Conservation (phyloP, 345 rosid species). For the Linum lewisii region DNA sequence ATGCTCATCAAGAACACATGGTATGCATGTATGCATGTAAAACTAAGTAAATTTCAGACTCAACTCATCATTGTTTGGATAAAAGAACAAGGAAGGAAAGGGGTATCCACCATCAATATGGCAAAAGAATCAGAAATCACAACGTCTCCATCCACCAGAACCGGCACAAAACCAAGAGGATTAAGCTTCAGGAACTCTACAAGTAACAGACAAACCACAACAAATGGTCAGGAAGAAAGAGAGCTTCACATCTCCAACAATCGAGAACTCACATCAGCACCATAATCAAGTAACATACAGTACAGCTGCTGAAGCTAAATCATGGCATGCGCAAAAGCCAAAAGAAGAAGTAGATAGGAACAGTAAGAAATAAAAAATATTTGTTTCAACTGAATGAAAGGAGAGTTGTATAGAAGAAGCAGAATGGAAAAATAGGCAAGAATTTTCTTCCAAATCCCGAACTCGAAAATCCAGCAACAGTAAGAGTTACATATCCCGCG, state of each 20-base stretch:
- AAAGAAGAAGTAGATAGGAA: too few relatives aligned
- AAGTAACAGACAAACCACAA: not conserved
- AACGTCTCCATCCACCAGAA: slow-evolving; percentile 58
- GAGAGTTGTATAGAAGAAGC: not conserved
- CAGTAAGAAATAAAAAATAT: too few relatives aligned
- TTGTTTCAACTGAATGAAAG: too few relatives aligned
- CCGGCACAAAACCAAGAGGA: slow-evolving; percentile 77
- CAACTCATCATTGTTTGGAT: not conserved
- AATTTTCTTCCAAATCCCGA: too few relatives aligned
- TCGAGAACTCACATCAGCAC: slow-evolving; percentile 7
- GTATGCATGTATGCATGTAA: not conserved
- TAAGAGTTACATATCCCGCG: too few relatives aligned
- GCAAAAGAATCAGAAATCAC: slow-evolving; percentile 69
- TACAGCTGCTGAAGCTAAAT: not conserved
- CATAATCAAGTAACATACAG: not conserved
- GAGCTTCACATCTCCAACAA: not conserved
- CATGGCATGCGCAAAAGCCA: too few relatives aligned
- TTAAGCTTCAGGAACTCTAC: slow-evolving; percentile 63
- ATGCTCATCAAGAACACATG: not conserved
- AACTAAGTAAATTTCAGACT: not conserved
- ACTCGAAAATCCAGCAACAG: not conserved
- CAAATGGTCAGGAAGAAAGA: not conserved
- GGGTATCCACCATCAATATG: slow-evolving; percentile 51
- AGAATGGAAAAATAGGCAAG: not conserved
- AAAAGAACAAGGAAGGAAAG: not conserved